phyloP scores from a whole-genome alignment of 805 yeast genomes.

The Brettanomyces sp. region DNA sequence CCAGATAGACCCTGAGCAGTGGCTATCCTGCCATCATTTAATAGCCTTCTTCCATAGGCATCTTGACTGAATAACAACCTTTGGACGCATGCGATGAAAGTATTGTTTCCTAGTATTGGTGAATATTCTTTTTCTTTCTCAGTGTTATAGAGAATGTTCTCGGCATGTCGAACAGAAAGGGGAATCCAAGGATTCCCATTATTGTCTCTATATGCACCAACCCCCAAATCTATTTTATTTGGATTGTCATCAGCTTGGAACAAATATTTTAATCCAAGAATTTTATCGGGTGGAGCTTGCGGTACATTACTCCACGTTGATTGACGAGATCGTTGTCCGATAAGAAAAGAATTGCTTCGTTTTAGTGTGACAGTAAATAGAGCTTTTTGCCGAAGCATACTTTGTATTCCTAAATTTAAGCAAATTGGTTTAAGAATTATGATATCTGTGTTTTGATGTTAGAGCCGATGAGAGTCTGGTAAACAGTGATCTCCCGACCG shows the following conservation, averaged over 20 bases:
- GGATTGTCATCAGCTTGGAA: slow-evolving; percentile 58
- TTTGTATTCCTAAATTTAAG: no score
- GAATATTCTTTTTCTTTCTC: slow-evolving; percentile 75
- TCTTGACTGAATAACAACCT: slow-evolving; percentile 65
- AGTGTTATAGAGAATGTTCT: slow-evolving; percentile 34
- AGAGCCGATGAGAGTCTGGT: no score
- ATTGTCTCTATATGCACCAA: slow-evolving; percentile 91
- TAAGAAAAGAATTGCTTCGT: no score
- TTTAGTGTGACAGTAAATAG: no score
- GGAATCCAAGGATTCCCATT: slow-evolving; percentile 82
- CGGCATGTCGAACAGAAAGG: slow-evolving; percentile 66
- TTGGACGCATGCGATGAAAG: slow-evolving; percentile 58
- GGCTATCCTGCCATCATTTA: slow-evolving; percentile 57
- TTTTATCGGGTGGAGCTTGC: slow-evolving; percentile 77
- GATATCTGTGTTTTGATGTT: no score
- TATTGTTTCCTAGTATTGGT: slow-evolving; percentile 72
- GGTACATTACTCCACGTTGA: slow-evolving; percentile 22
- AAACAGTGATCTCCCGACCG: no score
- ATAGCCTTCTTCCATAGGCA: slow-evolving; percentile 42
- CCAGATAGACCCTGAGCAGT: slow-evolving; percentile 89
- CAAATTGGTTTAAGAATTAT: no score
- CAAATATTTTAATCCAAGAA: slow-evolving; percentile 69
- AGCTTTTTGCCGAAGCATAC: no score
- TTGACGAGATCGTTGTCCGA: not conserved
- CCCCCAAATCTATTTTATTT: slow-evolving; percentile 54